Evolutionary conservation across 192 early-diverging fungal species (phyloP).

Genomic region (Umbelopsis vinacea): DNA sequence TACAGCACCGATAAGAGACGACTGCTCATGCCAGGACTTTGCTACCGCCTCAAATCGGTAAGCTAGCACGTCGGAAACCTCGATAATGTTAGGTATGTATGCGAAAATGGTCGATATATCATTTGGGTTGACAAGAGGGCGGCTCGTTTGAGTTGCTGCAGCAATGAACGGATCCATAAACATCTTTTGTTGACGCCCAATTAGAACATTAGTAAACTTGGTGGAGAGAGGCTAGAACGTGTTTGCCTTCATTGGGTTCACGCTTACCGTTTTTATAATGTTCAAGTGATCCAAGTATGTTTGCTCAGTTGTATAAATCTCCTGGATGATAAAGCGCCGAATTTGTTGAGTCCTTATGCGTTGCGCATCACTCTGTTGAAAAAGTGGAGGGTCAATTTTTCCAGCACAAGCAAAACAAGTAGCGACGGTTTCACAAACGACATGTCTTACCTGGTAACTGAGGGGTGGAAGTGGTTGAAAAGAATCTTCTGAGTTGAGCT

Average conservation of each 20-base stretch:
- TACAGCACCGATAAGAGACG: constrained; percentile 31
- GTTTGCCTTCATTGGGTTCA: neutral
- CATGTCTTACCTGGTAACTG: constrained; percentile 10
- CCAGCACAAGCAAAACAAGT: neutral
- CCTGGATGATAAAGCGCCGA: constrained; percentile 47
- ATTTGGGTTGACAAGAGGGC: constrained; percentile 36
- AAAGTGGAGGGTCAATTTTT: neutral
- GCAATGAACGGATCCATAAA: constrained; percentile 48
- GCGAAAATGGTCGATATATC: constrained; percentile 46
- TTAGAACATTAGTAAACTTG: neutral
- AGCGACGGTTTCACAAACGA: neutral
- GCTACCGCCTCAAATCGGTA: constrained; percentile 23
- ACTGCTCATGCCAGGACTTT: constrained; percentile 21
- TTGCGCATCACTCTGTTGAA: constrained; percentile 15
- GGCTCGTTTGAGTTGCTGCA: constrained; percentile 28
- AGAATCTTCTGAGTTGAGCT: constrained; percentile 5
- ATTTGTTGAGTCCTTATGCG: constrained; percentile 1
- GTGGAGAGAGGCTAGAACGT: constrained; percentile 6
- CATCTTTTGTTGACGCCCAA: constrained; percentile 19
- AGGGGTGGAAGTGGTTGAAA: constrained; percentile 2
- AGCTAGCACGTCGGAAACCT: constrained; percentile 34
- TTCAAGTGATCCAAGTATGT: constrained; percentile 54
- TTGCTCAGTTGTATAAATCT: constrained; percentile 54
- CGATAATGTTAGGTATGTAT: constrained; percentile 42
- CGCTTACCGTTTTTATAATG: constrained; percentile 50